Base-by-base conservation (phyloP, 2,329 filamentous ascomycete species). In the Graphilbum fragrans region DNA sequence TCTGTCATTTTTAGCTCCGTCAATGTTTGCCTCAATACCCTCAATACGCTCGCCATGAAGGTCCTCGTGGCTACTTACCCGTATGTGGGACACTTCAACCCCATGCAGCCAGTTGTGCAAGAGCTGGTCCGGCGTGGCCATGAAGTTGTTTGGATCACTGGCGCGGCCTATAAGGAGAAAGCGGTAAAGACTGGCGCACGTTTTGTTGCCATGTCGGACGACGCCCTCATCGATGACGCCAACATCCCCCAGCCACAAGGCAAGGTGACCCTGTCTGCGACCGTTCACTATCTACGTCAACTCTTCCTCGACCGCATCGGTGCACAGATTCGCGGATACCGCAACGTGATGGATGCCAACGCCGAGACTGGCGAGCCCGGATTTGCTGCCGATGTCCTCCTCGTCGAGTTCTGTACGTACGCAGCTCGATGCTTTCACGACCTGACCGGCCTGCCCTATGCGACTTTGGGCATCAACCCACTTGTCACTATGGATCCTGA, bases 31-130 rank as follows among this genome's bases (percentile, higher is more conserved):
- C n/a, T n/a, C n/a, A n/a, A n/a, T n/a, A n/a, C n/a, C n/a, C n/a
- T n/a, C n/a, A n/a, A n/a, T n/a, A 29, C 25, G 25, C 14, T 14
- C 25, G 8, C 25, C 25, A 48, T 63, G 55, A 62, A 58, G 37
- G 50, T 64, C 37, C 53, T 64, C 11, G 50, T 63, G 8, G 54
- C 62, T 40, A 64, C 61, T 9, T 59, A 60, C 41, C 62, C 62
- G 34, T 61, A 60, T 10, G 59, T 57, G 0, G 60, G 60, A 32
- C 61, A 64, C 50, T 54, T 57, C 20, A 56, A 60, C 27, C 61
- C 61, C 14, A 62, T 62, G 56, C 59, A 61, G 41, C 59, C 61
- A 5, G 52, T 63, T 4, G 59, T 60, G 37, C 52, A 55, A 41
- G 56, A 59, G 37, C 58, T 64, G 19, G 50, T 62, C 25, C 51